Evolutionary conservation across 805 yeast genomes (phyloP), one percentile per base, ranked within the genome.

Genomic region (Tetrapisispora nanseiensis): DNA sequence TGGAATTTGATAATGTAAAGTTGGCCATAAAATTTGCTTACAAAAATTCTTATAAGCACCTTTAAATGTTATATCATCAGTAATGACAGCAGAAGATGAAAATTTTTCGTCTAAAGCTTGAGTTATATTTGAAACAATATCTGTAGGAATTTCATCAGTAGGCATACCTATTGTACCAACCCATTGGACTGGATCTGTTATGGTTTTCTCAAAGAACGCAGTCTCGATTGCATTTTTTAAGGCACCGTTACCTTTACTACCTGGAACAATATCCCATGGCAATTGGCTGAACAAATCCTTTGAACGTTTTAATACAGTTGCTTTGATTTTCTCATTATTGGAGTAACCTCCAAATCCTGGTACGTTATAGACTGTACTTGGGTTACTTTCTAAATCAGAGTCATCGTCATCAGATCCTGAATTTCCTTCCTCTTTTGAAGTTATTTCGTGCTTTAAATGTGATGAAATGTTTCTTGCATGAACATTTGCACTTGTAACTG

Each of bases 11-110:
- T 92, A 92, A 42, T 78, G 85, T 48, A 92, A 72, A 2, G 96
- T 86, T 26, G 98, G 98, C 97, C 97, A 92, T 47, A 92, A 67
- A 31, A 92, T 85, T 55, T 89, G 94, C 62, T 92, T 92, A 62
- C 97, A 90, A 61, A 83, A 92, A 40, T 86, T 84, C 44, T 78
- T 78, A 62, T 92, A 92, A 57, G 89, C 95, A 18, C 97, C 97
- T 55, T 82, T 83, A 52, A 86, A 86, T 1, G 86, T 78, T 24
- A 76, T 63, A 61, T 92, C 97, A 50, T 75, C 76, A 2, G 90
- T 79, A 45, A 76, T 77, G 2, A 87, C 84, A 0, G 86, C 77
- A 45, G 72, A 74, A 32, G 81, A 75, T 44, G 75, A 56, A 57
- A 75, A 80, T 3, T 78, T 74, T 1, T 59, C 55, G 22, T 46